These are phyloP conservation scores for Tephrocybe sp. DNA, from an alignment of 768 basidiomycete species.

Conservation along the genomic window DNA sequence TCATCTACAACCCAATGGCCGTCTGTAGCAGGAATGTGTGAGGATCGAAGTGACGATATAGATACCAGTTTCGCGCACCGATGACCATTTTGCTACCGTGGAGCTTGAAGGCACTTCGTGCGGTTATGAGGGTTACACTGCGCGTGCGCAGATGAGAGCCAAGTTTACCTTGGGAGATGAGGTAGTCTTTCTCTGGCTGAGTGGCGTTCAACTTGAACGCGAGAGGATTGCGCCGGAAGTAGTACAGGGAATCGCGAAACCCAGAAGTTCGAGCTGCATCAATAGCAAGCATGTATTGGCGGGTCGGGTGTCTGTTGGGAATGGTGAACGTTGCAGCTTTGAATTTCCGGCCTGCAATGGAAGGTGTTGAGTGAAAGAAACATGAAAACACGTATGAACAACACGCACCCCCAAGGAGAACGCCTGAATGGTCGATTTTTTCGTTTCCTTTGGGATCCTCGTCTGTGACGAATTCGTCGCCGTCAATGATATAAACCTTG, in stretches of 20 bases:
- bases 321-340: slow-evolving; percentile 89
- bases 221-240: slow-evolving; percentile 89
- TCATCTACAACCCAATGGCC: slow-evolving; percentile 94
- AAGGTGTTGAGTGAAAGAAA: slow-evolving; percentile 5
- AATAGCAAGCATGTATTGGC: slow-evolving; percentile 93
- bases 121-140: slow-evolving; percentile 91
- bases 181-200: slow-evolving; percentile 87
- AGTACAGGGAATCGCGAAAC: slow-evolving; percentile 96
- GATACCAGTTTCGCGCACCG: slow-evolving; percentile 46
- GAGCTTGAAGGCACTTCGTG: slow-evolving; percentile 90
- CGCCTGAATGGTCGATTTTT: slow-evolving; percentile 88
- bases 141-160: slow-evolving; percentile 87
- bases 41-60: background rate
- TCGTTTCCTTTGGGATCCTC: slow-evolving; percentile 86
- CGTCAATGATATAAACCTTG: slow-evolving; percentile 73
- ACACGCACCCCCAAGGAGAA: slow-evolving; percentile 76
- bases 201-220: slow-evolving; percentile 91
- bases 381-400: slow-evolving; percentile 7
- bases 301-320: slow-evolving; percentile 79
- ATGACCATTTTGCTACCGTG: slow-evolving; percentile 91
- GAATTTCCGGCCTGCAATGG: slow-evolving; percentile 71
- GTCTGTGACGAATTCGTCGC: slow-evolving; percentile 85
- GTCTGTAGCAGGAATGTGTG: slow-evolving; percentile 45
- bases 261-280: slow-evolving; percentile 96
- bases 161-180: slow-evolving; percentile 87